Conservation (phyloP, 2,329 filamentous ascomycete genomes). For the Arachnopeziza araneosa region DNA sequence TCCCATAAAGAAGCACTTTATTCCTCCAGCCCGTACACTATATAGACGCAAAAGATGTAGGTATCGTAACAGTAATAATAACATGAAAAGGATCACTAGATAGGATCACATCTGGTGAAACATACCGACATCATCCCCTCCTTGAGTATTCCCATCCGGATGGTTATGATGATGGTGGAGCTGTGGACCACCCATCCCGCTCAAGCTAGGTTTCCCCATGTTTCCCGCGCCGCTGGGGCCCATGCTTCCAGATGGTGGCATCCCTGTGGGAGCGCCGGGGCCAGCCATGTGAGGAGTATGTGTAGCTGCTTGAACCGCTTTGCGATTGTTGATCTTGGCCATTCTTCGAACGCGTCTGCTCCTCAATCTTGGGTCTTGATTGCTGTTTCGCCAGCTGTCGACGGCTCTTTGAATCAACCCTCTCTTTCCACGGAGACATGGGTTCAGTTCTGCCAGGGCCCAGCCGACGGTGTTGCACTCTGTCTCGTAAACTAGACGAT, state of each 20-base stretch:
- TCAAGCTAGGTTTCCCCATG: conserved; percentile 62
- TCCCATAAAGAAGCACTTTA: conserved; percentile 6
- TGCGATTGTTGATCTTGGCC: conserved; percentile 91
- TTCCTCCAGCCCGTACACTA: conserved; percentile 20
- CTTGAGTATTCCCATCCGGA: conserved; percentile 59
- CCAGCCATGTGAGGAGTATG: conserved; percentile 59
- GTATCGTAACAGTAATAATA: conserved; percentile 32
- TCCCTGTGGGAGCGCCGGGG: conserved; percentile 57
- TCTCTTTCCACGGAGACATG: conserved; percentile 83
- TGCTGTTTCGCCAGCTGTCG: conserved; percentile 98
- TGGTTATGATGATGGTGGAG: conserved; percentile 70
- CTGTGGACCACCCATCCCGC: conserved; percentile 58
- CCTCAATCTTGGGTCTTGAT: conserved; percentile 85
- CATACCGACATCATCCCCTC: conserved; percentile 90
- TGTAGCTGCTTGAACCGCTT: conserved; percentile 57
- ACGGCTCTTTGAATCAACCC: conserved; percentile 95
- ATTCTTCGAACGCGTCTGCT: conserved; percentile 89
- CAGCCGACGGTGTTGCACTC: conserved; percentile 99
- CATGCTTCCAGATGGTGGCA: conserved; percentile 60
- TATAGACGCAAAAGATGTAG: conserved; percentile 26
- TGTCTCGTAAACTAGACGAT: conserved; percentile 92
- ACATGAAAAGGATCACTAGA: conserved; percentile 39
- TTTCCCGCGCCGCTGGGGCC: conserved; percentile 44
- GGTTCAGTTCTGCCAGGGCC: conserved; percentile 90
- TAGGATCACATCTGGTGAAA: conserved; percentile 68